Evolutionary conservation across 805 yeast genomes (phyloP).

Genomic region (Ogataea neopini): DNA sequence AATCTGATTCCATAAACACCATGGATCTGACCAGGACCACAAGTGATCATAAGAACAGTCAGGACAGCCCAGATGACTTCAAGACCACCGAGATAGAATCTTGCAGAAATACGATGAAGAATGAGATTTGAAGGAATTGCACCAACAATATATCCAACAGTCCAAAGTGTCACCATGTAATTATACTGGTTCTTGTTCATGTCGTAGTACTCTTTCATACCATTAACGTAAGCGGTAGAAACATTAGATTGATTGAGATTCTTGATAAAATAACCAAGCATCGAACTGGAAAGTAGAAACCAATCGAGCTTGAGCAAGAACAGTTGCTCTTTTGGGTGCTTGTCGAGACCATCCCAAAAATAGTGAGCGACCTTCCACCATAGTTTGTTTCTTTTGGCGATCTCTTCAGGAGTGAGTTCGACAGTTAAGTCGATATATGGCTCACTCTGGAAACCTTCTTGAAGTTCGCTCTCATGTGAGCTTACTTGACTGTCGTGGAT

Average conservation of each 20-base stretch:
- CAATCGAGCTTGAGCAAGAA: slow-evolving; percentile 53
- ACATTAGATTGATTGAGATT: slow-evolving; percentile 60
- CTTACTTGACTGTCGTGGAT: background rate
- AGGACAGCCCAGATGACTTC: slow-evolving; percentile 47
- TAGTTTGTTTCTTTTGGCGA: slow-evolving; percentile 4
- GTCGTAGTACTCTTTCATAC: slow-evolving; percentile 55
- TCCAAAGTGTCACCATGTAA: slow-evolving; percentile 44
- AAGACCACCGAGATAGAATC: slow-evolving; percentile 44
- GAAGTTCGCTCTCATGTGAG: background rate
- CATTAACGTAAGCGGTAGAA: slow-evolving; percentile 64
- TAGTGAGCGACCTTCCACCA: slow-evolving; percentile 14
- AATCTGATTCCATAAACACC: slow-evolving; percentile 39
- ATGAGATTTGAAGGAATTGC: slow-evolving; percentile 51
- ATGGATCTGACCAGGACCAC: slow-evolving; percentile 24
- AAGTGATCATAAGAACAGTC: slow-evolving; percentile 39
- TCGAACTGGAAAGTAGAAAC: slow-evolving; percentile 50
- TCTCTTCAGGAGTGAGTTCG: slow-evolving; percentile 4
- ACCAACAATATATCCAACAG: slow-evolving; percentile 49
- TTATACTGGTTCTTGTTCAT: slow-evolving; percentile 55
- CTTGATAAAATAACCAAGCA: slow-evolving; percentile 65
- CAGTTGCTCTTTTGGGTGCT: slow-evolving; percentile 37
- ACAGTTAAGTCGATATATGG: slow-evolving; percentile 12
- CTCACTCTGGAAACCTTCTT: background rate
- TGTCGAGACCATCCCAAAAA: slow-evolving; percentile 36
- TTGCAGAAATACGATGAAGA: slow-evolving; percentile 42